Percentiles rank a stretch among this genome's conserved stretches.
phyloP scores from a whole-genome alignment of 495 filamentous ascomycete species.

The Lindgomyces ingoldianus region DNA sequence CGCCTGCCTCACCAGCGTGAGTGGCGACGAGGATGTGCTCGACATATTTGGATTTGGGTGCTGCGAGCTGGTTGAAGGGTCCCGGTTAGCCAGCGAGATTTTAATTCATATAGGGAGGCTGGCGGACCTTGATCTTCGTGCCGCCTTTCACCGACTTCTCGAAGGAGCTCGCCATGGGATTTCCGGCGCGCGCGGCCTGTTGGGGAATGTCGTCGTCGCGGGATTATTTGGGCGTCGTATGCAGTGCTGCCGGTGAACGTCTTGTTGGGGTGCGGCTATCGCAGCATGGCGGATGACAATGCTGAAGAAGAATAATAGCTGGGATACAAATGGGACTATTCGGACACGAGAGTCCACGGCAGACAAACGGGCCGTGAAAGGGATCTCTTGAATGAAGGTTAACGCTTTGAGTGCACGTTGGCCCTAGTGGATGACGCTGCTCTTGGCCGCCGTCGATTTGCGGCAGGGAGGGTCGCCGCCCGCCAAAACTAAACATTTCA shows the following conservation, averaged over 20 bases:
- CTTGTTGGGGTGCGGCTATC: conserved; percentile 8
- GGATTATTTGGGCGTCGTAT: not conserved
- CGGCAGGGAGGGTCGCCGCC: too few relatives aligned
- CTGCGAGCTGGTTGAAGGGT: conserved; percentile 67
- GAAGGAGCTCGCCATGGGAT: conserved; percentile 48
- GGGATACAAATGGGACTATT: conserved; percentile 6
- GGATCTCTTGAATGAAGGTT: not conserved
- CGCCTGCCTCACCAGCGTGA: conserved; percentile 89
- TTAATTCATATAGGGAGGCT: not conserved
- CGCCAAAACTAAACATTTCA: not conserved
- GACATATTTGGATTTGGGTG: conserved; percentile 99
- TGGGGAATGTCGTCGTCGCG: not conserved
- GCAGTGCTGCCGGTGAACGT: conserved; percentile 1
- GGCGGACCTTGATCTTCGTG: conserved; percentile 73
- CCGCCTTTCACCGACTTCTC: conserved; percentile 53
- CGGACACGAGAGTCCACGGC: too few relatives aligned
- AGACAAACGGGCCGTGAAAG: too few relatives aligned
- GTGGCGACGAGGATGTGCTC: conserved; percentile 97
- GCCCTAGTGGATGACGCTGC: not conserved
- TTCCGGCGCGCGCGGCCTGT: not conserved
- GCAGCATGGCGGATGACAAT: conserved; percentile 15
- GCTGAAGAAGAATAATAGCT: conserved; percentile 23
- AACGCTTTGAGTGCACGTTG: too few relatives aligned
- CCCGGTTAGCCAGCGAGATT: conserved; percentile 4
- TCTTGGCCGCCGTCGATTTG: not conserved